Evolutionary conservation across 2,329 filamentous ascomycete species (phyloP).

Genomic region (Colletotrichum australisinense): DNA sequence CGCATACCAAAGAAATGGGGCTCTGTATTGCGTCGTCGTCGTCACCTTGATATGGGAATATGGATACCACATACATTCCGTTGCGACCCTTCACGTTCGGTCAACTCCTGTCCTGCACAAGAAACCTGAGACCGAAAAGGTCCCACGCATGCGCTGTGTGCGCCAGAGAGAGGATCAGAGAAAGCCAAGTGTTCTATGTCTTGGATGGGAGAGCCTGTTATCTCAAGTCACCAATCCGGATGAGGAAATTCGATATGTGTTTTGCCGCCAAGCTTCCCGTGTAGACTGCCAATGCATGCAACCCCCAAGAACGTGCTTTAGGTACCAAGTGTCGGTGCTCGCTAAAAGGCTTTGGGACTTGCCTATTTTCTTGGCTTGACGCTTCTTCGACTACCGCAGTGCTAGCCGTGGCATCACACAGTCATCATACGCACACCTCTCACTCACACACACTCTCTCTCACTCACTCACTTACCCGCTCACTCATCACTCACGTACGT

Average conservation of each 20-base stretch:
- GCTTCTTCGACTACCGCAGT: neutral
- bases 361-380: neutral
- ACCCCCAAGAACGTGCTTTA: neutral
- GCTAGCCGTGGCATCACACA: neutral
- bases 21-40: neutral
- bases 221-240: slow-evolving; percentile 16
- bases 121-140: neutral
- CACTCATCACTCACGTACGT: neutral
- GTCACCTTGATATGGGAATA: neutral
- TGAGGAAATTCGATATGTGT: slow-evolving; percentile 18
- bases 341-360: neutral
- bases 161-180: slow-evolving; percentile 5
- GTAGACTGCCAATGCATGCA: slow-evolving; percentile 16
- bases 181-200: slow-evolving; percentile 11
- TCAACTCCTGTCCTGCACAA: neutral
- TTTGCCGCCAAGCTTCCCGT: slow-evolving; percentile 13
- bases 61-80: neutral
- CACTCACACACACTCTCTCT: neutral
- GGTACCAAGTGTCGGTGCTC: neutral
- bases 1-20: neutral
- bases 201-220: slow-evolving; percentile 16
- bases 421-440: no score
- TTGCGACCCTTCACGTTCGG: neutral
- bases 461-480: neutral
- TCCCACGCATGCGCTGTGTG: neutral